A percentile compares a stretch with the other conserved stretches of the same genome.
These are phyloP conservation scores for Populus ilicifolia DNA, from an alignment of 345 rosid species.

Conservation along the genomic window DNA sequence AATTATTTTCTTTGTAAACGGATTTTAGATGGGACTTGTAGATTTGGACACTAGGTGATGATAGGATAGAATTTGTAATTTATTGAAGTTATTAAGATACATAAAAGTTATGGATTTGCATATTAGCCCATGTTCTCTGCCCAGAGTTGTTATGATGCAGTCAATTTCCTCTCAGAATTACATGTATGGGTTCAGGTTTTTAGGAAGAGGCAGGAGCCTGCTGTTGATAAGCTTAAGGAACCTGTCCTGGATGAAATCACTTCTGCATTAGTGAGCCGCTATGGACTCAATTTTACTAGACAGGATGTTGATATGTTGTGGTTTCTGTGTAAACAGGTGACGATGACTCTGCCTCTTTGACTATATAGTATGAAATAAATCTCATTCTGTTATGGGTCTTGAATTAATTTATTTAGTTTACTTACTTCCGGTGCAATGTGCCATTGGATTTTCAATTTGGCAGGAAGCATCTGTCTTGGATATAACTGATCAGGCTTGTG, in stretches of 20 bases:
- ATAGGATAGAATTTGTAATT: neutral
- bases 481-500: slow-evolving; percentile 79
- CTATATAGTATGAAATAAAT: neutral
- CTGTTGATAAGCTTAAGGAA: slow-evolving; percentile 72
- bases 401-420: neutral
- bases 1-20: neutral
- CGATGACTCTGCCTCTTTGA: neutral
- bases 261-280: slow-evolving; percentile 51
- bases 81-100: neutral
- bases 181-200: slow-evolving; percentile 41
- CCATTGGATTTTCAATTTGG: slow-evolving; percentile 14
- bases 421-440: neutral
- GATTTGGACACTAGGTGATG: neutral
- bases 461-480: slow-evolving; percentile 94
- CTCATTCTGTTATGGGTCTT: neutral
- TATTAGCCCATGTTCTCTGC: neutral
- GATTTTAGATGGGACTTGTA: neutral
- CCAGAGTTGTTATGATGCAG: neutral
- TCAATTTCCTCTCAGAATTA: neutral
- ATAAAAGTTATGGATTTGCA: neutral
- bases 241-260: slow-evolving; percentile 75
- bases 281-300: slow-evolving; percentile 59
- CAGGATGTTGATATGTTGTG: slow-evolving; percentile 80
- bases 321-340: slow-evolving; percentile 92
- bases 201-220: slow-evolving; percentile 61